A percentile compares a stretch with the other conserved stretches of the same genome.
Conservation (phyloP, 306 rosid species). For the Canavalia gladiata region DNA sequence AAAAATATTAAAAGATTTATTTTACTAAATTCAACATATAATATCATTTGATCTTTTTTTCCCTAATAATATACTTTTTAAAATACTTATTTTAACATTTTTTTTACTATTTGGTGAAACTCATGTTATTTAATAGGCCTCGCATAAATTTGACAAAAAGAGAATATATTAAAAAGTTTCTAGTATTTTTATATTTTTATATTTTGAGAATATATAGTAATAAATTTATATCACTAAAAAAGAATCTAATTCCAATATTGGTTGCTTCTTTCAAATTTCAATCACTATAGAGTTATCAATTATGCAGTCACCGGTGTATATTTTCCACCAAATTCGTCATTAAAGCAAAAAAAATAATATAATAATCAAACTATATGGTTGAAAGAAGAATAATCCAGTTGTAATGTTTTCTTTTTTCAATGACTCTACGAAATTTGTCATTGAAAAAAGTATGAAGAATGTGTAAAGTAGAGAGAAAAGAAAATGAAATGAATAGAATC, state of each 20-base stretch:
- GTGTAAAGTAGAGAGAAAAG: neutral
- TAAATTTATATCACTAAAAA: neutral
- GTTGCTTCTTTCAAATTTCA: neutral
- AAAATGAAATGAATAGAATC: slow-evolving; percentile 15
- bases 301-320: neutral
- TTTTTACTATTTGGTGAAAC: neutral
- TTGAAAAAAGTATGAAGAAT: slow-evolving; percentile 7
- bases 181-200: neutral
- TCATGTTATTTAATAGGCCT: too few species aligned
- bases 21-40: too few species aligned
- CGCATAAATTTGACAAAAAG: too few species aligned
- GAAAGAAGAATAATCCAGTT: neutral
- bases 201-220: neutral
- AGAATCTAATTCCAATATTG: neutral
- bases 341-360: neutral
- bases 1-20: too few species aligned
- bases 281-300: neutral
- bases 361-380: neutral
- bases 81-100: neutral
- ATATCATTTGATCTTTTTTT: too few species aligned
- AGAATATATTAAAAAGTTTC: too few species aligned
- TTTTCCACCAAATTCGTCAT: neutral
- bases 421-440: neutral
- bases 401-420: neutral
- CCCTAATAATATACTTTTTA: neutral